A percentile compares a stretch with the other conserved stretches of the same genome.
Conservation (phyloP, 352 stramenopile species). For the Elongisporangium anandrum region DNA sequence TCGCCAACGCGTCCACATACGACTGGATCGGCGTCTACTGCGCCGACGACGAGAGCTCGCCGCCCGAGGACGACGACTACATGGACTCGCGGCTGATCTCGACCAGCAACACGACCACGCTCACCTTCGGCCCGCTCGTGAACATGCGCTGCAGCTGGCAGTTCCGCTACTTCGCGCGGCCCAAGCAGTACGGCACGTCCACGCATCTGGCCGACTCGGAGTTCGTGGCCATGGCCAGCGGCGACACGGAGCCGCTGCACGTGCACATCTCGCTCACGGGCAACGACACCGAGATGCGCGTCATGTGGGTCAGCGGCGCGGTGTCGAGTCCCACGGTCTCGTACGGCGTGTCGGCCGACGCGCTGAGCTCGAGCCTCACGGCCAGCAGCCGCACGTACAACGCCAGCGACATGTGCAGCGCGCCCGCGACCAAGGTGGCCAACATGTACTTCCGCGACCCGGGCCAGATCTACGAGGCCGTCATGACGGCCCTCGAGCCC, state of each 20-base stretch:
- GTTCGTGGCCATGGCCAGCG: slow-evolving; percentile 26
- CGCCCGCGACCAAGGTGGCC: slow-evolving; percentile 11
- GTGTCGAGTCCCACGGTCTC: slow-evolving; percentile 32
- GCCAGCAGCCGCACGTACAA: slow-evolving; percentile 24
- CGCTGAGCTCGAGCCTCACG: slow-evolving; percentile 6
- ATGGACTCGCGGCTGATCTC: slow-evolving; percentile 10
- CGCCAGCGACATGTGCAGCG: slow-evolving; percentile 27
- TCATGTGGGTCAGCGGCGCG: slow-evolving; percentile 46
- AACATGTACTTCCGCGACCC: slow-evolving; percentile 17
- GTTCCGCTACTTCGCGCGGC: slow-evolving; percentile 23
- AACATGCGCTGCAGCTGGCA: slow-evolving; percentile 48
- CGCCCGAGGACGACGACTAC: slow-evolving; percentile 8
- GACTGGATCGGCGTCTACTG: slow-evolving; percentile 19
- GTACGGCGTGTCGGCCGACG: slow-evolving; percentile 20
- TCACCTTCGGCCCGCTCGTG: slow-evolving; percentile 26
- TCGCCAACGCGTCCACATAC: background rate
- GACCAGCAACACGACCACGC: background rate
- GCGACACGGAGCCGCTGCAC: slow-evolving; percentile 36
- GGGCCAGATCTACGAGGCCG: slow-evolving; percentile 35
- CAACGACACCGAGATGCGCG: slow-evolving; percentile 33
- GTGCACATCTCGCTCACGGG: slow-evolving; percentile 31
- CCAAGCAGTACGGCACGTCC: slow-evolving; percentile 8
- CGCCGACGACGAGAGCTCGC: slow-evolving; percentile 8
- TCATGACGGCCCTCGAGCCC: slow-evolving; percentile 27
- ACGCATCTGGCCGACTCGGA: slow-evolving; percentile 23